A percentile compares a stretch with the other conserved stretches of the same genome.
These are phyloP conservation scores for Pythium aquatile DNA, from an alignment of 352 stramenopile species.

Conservation along the genomic window DNA sequence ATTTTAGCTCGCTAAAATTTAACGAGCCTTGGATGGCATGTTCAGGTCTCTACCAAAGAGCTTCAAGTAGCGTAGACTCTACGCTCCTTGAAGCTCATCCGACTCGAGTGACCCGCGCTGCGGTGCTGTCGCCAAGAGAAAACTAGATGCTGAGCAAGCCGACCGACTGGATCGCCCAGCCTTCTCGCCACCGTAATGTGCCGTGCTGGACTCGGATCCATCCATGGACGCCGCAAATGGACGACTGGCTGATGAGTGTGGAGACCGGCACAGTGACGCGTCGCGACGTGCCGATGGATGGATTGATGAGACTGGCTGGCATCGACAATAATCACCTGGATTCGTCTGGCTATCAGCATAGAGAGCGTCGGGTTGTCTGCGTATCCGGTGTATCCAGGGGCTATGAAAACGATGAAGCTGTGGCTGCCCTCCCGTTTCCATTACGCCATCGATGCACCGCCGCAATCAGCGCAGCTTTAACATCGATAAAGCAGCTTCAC, in stretches of 20 bases:
- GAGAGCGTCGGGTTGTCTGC: neutral
- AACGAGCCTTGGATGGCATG: too few species aligned
- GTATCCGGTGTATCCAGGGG: neutral
- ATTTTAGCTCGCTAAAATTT: too few species aligned
- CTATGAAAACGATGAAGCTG: neutral
- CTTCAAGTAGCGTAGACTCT: too few species aligned
- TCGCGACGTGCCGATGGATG: neutral
- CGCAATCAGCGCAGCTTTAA: neutral
- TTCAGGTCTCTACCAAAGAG: too few species aligned
- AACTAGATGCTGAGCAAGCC: conserved; percentile 3
- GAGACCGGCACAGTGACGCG: neutral
- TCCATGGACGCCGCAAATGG: neutral
- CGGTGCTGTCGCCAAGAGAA: neutral
- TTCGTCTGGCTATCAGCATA: neutral
- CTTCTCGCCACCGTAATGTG: too few species aligned
- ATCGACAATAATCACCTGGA: neutral
- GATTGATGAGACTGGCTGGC: neutral
- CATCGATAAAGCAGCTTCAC: too few species aligned
- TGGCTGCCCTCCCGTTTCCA: neutral
- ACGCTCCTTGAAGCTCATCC: neutral
- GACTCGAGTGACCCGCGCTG: too few species aligned
- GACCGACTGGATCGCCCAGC: too few species aligned
- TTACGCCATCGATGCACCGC: neutral
- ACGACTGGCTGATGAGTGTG: neutral
- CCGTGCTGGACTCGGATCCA: too few species aligned